Evolutionary conservation across 805 yeast species (phyloP).

Genomic region (Cyberlindnera mrakii): DNA sequence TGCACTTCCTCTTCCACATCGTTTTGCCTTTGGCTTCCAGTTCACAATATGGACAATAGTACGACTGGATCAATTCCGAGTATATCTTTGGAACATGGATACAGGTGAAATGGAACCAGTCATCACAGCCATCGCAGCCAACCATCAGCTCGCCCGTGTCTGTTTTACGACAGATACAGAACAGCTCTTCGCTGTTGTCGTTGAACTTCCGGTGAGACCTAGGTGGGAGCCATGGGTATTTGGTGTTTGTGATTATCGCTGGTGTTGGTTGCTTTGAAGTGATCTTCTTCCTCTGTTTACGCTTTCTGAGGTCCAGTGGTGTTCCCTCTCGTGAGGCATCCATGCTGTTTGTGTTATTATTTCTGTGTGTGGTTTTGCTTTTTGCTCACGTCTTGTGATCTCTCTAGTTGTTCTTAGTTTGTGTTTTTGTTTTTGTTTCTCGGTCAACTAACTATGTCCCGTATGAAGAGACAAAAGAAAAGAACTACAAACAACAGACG

Average conservation of each 20-base stretch:
- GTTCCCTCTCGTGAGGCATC: neutral
- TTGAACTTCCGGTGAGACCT: conserved; percentile 28
- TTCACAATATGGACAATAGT: conserved; percentile 70
- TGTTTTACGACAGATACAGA: conserved; percentile 71
- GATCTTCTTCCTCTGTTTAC: conserved; percentile 12
- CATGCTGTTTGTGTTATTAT: too few relatives aligned
- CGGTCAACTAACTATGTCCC: conserved; percentile 2
- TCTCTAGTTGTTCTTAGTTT: neutral
- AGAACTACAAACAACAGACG: neutral
- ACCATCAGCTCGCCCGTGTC: conserved; percentile 84
- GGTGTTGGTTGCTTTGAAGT: conserved; percentile 7
- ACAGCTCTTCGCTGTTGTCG: conserved; percentile 55
- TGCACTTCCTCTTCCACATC: conserved; percentile 73
- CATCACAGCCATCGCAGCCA: conserved; percentile 93
- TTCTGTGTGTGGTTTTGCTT: too few relatives aligned
- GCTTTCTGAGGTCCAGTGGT: neutral
- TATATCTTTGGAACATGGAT: conserved; percentile 49
- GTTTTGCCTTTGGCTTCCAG: conserved; percentile 40
- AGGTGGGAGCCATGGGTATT: conserved; percentile 2
- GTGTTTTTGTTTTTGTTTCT: neutral
- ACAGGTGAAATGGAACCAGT: conserved; percentile 88
- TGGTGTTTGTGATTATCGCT: neutral
- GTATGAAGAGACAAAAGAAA: neutral
- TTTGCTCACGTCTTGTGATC: too few relatives aligned
- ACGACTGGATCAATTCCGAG: conserved; percentile 53